Evolutionary conservation across 495 filamentous ascomycete species (phyloP), one percentile per base, ranked within the genome.

Genomic region (Bacidia rubella): DNA sequence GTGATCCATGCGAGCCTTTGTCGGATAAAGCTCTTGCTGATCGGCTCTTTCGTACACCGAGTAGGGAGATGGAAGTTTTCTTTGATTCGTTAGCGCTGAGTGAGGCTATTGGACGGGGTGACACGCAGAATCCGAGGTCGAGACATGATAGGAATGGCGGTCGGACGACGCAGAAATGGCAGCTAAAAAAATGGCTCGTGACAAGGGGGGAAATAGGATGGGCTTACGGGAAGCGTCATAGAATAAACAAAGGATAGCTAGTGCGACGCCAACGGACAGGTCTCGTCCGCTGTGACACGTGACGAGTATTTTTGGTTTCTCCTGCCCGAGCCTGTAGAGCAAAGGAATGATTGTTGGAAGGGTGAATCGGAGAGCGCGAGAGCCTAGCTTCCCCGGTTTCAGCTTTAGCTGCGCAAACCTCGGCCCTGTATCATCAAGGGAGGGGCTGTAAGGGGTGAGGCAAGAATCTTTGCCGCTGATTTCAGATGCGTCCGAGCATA

Each of bases 1-100:
- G 86, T 81, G 49, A 96, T 85, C 72, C 82, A 85, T 7, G 84
- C 81, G 15, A 95, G 71, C 49, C 81, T 74, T 48, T 81, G 77
- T 49, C 83, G 77, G 60, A 96, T 86, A 45, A 82, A 72, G n/a
- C 70, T 70, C 65, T 97, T 96, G 64, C 77, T 76, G 19, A 42
- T 29, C 83, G 80, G 5, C 77, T 55, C 47, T 15, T 5, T 35
- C 29, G 7, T 15, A 15, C 29, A 5, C 29, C 29, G 29, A 7
- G 15, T 35, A 35, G 15, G 15, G n/a, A n/a, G n/a, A n/a, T n/a
- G n/a, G n/a, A n/a, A n/a, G n/a, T n/a, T n/a, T n/a, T n/a, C n/a
- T n/a, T n/a, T n/a, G n/a, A n/a, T n/a, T n/a, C n/a, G n/a, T n/a
- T n/a, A n/a, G n/a, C n/a, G n/a, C n/a, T n/a, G n/a, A n/a, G n/a